Conservation (phyloP, 176 grass and related monocot genomes). For the Eleusine coracana region DNA sequence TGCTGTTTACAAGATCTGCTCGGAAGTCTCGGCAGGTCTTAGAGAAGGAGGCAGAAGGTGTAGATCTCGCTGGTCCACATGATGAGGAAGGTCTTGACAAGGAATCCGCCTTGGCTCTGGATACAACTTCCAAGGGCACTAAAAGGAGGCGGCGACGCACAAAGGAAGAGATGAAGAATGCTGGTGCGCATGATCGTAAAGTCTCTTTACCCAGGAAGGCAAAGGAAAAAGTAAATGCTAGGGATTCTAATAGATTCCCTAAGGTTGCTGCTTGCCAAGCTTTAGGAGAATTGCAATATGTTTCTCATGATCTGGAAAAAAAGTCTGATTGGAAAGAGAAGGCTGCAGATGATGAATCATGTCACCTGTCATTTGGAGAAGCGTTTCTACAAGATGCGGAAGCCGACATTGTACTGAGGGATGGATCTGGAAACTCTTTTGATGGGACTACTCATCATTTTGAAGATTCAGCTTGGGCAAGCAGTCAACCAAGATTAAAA, state of each 20-base stretch:
- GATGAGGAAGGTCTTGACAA: slow-evolving; percentile 44
- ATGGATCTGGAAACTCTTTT: slow-evolving; percentile 47
- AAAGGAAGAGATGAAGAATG: slow-evolving; percentile 62
- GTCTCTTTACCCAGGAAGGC: slow-evolving; percentile 45
- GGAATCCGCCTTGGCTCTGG: slow-evolving; percentile 47
- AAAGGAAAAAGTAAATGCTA: slow-evolving; percentile 33
- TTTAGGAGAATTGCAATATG: slow-evolving; percentile 18
- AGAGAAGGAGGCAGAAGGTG: slow-evolving; percentile 46
- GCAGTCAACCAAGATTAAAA: slow-evolving; percentile 43
- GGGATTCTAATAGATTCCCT: slow-evolving; percentile 18
- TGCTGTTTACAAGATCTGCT: slow-evolving; percentile 59
- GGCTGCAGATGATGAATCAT: slow-evolving; percentile 32
- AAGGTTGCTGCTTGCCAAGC: slow-evolving; percentile 31
- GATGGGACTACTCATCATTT: slow-evolving; percentile 30
- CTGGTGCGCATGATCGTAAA: slow-evolving; percentile 18
- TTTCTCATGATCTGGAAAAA: slow-evolving; percentile 39
- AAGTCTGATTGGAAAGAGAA: slow-evolving; percentile 36
- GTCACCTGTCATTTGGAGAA: slow-evolving; percentile 34
- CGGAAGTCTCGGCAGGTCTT: slow-evolving; percentile 44
- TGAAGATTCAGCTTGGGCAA: slow-evolving; percentile 47
- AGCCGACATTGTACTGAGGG: slow-evolving; percentile 21
- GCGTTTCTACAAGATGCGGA: slow-evolving; percentile 38
- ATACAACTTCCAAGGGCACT: slow-evolving; percentile 33
- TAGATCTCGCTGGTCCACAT: slow-evolving; percentile 33
- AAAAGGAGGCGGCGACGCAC: slow-evolving; percentile 46